A percentile compares a stretch with the other conserved stretches of the same genome.
These are phyloP conservation scores for Xylaria palmicola DNA, from an alignment of 495 filamentous ascomycete genomes.

Conservation along the genomic window DNA sequence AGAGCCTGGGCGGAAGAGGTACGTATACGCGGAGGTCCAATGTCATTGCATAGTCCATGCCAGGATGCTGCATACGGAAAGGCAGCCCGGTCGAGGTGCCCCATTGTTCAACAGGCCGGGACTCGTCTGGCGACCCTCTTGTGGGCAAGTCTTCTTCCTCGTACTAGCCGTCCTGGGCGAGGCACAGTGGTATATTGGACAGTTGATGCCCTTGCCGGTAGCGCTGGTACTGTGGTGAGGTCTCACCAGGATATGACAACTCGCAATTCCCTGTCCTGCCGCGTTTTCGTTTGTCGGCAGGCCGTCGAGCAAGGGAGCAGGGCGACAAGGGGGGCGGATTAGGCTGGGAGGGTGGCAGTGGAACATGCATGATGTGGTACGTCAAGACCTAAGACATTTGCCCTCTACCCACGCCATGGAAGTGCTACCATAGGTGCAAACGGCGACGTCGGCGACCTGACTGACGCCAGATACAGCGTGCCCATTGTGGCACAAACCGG, in stretches of 20 bases:
- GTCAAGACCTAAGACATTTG: constrained; percentile 12
- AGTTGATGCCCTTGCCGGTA: neutral
- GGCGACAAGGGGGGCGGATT: constrained; percentile 2
- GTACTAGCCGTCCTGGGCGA: neutral
- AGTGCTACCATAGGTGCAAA: constrained; percentile 1
- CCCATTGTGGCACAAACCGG: neutral
- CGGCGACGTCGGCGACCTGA: constrained; percentile 14
- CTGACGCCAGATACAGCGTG: neutral
- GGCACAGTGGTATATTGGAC: neutral
- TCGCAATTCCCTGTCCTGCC: neutral
- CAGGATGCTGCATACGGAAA: constrained; percentile 15
- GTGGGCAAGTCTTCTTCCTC: neutral
- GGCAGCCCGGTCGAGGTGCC: constrained; percentile 9
- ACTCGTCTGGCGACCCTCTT: neutral
- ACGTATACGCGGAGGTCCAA: too few species aligned
- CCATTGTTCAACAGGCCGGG: constrained; percentile 12
- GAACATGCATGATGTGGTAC: constrained; percentile 12
- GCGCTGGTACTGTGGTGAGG: neutral
- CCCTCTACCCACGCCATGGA: neutral
- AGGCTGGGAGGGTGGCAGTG: neutral
- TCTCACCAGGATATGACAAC: constrained; percentile 8
- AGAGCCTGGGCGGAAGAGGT: neutral
- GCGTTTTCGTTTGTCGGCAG: neutral
- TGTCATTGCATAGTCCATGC: neutral
- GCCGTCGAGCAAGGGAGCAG: neutral